Conservation (phyloP, 208 protist species). For the Leishmania braziliensis region DNA sequence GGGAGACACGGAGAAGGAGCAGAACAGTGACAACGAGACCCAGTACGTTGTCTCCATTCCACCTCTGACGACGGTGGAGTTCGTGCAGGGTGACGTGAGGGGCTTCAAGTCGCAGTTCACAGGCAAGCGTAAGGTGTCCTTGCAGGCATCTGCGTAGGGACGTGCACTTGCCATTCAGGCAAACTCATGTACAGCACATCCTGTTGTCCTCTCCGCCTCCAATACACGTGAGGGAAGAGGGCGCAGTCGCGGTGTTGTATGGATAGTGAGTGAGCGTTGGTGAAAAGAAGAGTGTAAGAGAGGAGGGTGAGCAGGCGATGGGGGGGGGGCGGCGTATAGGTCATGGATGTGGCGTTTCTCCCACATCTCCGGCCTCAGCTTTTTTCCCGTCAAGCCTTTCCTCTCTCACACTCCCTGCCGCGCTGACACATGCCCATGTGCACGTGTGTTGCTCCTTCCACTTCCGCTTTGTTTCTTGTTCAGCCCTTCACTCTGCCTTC, state of each 20-base stretch:
- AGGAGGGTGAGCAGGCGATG: too few species aligned
- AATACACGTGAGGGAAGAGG: not conserved
- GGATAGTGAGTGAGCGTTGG: not conserved
- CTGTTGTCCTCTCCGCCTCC: not conserved
- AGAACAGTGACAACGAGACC: constrained; percentile 31
- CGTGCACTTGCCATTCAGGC: not conserved
- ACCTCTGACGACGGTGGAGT: constrained; percentile 50
- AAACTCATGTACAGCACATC: not conserved
- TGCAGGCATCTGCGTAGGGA: constrained; percentile 1
- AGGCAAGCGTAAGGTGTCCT: constrained; percentile 14
- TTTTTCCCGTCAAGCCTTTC: not conserved
- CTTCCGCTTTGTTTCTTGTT: too few species aligned
- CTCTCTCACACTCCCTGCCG: too few species aligned
- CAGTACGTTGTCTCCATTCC: constrained; percentile 38
- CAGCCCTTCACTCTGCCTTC: not conserved
- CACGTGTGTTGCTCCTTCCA: not conserved
- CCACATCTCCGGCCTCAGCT: not conserved
- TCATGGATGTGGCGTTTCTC: not conserved
- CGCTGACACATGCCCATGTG: not conserved
- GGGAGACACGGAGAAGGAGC: constrained; percentile 23
- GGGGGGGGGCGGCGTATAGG: not conserved
- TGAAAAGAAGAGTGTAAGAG: not conserved
- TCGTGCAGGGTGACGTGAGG: constrained; percentile 50
- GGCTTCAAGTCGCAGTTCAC: constrained; percentile 58
- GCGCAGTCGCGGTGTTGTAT: not conserved